Evolutionary conservation across 345 rosid genomes (phyloP).

Genomic region (Brassica juncea): DNA sequence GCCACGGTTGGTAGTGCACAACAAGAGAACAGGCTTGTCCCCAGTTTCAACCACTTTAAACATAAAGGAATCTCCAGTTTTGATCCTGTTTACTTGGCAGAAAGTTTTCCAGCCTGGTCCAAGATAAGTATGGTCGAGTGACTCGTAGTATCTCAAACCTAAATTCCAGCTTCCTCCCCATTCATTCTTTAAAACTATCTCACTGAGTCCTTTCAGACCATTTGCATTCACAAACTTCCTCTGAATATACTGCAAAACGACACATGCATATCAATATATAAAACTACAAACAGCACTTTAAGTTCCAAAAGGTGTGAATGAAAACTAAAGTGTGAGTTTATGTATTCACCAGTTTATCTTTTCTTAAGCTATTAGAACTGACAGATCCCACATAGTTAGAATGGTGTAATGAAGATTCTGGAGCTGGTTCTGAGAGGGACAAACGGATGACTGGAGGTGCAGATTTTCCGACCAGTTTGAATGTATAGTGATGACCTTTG

Average conservation of each 20-base stretch:
- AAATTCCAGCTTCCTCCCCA: slow-evolving; percentile 15
- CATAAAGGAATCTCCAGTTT: slow-evolving; percentile 15
- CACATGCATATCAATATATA: not conserved
- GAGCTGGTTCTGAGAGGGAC: not conserved
- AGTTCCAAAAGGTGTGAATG: not conserved
- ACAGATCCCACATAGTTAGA: not conserved
- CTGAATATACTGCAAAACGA: slow-evolving; percentile 14
- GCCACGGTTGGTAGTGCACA: slow-evolving; percentile 1
- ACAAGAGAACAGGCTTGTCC: slow-evolving; percentile 8
- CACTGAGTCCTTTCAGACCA: slow-evolving; percentile 23
- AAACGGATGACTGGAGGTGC: slow-evolving; percentile 11
- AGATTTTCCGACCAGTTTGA: slow-evolving; percentile 14
- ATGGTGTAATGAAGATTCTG: not conserved
- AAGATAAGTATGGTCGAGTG: not conserved
- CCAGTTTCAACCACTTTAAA: not conserved
- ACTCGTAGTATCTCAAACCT: not conserved
- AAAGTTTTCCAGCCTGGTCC: slow-evolving; percentile 31
- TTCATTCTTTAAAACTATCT: slow-evolving; percentile 21
- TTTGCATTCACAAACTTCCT: slow-evolving; percentile 1
- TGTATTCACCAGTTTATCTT: slow-evolving; percentile 2
- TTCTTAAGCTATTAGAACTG: not conserved
- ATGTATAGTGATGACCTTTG: not conserved
- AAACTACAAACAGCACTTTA: not conserved
- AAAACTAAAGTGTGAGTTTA: not conserved
- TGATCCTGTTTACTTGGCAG: slow-evolving; percentile 22